Evolutionary conservation across 768 basidiomycete species (phyloP), one percentile per base, ranked within the genome.

Genomic region (Auriculariales sp.): DNA sequence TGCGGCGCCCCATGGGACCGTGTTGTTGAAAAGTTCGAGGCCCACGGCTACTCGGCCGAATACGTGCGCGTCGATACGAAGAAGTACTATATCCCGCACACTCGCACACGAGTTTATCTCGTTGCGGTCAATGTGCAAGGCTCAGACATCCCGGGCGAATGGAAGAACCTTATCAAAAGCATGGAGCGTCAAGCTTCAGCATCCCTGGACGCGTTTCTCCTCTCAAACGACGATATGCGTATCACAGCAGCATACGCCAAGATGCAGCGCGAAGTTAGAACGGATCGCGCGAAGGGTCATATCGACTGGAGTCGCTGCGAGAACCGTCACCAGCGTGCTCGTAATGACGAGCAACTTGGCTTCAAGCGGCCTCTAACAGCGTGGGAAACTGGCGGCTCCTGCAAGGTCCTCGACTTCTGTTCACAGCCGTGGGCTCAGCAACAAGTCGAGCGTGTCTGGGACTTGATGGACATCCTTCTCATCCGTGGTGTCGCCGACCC

Each of bases 381-480:
- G 63, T 97, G 93, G 93, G 87, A 91, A 19, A 47, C 15, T 85
- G 87, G 81, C 61, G 89, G 86, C 9, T 79, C 74, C 54, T 91
- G 87, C 59, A 89, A 83, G 60, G 66, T 93, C 49, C 82, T 81
- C 1, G 91, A 93, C 57, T 89, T 86, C 57, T 83, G 83, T 28
- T 97, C 93, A 93, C 77, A 79, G 51, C 91, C 95, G 60, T 97
- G 93, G 93, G 88, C 81, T 24, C 67, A 78, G n/a, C 77, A 78
- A 11, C 92, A 95, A 62, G 92, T 95, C 17, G 90, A 95, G 59
- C 79, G 93, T 28, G 93, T 97, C 3, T 86, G 89, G 81, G 93
- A 97, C 62, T 64, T 97, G 55, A 83, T 94, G 81, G 93, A 97
- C 58, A 94, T 95, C 55, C 84, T 74, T 60, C 70, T 83, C 27